These are phyloP conservation scores for Primulina huaijiensis DNA, from an alignment of 257 asterid genomes.

Conservation along the genomic window DNA sequence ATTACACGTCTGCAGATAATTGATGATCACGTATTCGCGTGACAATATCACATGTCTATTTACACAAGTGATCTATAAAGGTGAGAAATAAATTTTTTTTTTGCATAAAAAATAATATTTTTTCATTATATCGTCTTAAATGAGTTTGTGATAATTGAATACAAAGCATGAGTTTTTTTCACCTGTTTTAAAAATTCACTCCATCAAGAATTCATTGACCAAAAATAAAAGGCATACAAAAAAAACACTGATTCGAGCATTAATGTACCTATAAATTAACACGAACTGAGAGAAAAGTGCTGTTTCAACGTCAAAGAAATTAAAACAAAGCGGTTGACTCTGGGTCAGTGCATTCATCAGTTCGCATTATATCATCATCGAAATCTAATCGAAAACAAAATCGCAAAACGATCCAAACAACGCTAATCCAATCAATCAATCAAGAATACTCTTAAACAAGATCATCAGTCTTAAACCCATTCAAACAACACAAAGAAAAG, in stretches of 20 bases:
- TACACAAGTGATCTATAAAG: too few relatives aligned
- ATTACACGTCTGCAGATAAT: neutral
- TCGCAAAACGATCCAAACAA: constrained; percentile 6
- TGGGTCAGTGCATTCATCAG: constrained; percentile 15
- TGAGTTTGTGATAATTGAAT: too few relatives aligned
- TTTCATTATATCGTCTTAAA: neutral
- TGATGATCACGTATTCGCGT: too few relatives aligned
- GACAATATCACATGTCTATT: too few relatives aligned
- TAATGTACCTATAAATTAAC: neutral
- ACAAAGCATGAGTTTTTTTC: constrained; percentile 6
- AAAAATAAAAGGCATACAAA: neutral
- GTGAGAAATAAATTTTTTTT: too few relatives aligned
- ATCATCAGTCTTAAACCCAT: neutral
- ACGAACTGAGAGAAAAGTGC: neutral
- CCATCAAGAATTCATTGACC: constrained; percentile 7
- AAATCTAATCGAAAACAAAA: neutral
- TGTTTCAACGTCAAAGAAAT: neutral
- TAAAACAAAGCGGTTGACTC: neutral
- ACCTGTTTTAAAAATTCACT: neutral
- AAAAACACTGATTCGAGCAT: neutral
- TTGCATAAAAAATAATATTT: too few relatives aligned
- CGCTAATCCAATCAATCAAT: constrained; percentile 20
- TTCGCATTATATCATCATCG: neutral
- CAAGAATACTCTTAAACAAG: constrained; percentile 3
- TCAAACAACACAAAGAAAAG: neutral